These are phyloP conservation scores for Trebouxia sp. DNA, from an alignment of 139 green algal species.

Conservation along the genomic window DNA sequence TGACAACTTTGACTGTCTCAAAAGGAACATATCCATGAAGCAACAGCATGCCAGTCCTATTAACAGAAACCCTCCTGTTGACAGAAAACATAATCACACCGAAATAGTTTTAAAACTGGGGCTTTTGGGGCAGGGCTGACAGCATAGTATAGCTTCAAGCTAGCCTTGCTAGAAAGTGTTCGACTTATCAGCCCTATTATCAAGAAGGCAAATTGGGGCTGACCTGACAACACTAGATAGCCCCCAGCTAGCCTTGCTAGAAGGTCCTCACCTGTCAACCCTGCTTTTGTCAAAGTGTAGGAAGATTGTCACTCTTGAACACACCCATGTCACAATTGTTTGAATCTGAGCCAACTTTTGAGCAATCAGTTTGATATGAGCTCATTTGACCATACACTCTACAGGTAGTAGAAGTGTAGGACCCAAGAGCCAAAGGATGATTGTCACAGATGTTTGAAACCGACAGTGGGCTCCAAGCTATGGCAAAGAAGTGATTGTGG, in stretches of 20 bases:
- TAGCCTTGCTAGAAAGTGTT: constrained; percentile 24
- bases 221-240: constrained; percentile 14
- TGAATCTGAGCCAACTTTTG: neutral
- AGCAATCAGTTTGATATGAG: constrained; percentile 16
- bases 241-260: constrained; percentile 10
- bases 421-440: too few species aligned
- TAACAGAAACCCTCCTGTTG: too few species aligned
- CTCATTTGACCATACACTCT: constrained; percentile 15
- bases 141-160: constrained; percentile 24
- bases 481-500: constrained; percentile 12
- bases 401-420: constrained; percentile 18
- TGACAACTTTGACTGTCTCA: constrained; percentile 1
- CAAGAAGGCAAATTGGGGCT: constrained; percentile 19
- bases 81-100: constrained; percentile 21
- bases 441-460: neutral
- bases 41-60: constrained; percentile 22
- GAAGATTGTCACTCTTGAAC: neutral
- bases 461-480: neutral
- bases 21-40: constrained; percentile 23
- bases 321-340: neutral
- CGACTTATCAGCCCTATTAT: constrained; percentile 13
- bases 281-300: neutral
- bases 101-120: constrained; percentile 12
- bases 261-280: neutral
- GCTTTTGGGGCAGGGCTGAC: constrained; percentile 5